Percentiles rank a stretch among this genome's conserved stretches.
phyloP scores from a whole-genome alignment of 1,284 basidiomycete species.

The Apiotrichum siamense region DNA sequence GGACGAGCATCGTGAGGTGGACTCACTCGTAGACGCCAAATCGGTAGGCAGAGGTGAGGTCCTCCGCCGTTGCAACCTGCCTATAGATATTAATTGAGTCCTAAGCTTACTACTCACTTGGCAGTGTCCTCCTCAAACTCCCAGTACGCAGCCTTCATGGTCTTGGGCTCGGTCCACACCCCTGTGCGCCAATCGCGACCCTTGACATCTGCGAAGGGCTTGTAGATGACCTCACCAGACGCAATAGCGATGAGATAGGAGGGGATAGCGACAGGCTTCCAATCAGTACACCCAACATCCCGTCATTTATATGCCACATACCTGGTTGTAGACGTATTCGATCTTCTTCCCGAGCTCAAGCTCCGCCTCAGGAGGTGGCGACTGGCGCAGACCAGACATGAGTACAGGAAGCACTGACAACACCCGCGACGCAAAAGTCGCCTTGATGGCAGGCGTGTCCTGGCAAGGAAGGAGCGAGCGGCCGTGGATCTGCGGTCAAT shows the following conservation, averaged over 20 bases:
- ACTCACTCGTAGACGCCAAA: constrained; percentile 76
- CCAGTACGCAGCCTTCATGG: constrained; percentile 72
- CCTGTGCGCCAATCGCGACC: constrained; percentile 72
- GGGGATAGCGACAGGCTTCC: constrained; percentile 72
- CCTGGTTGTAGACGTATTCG: constrained; percentile 53
- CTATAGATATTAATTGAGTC: not conserved
- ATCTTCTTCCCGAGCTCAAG: constrained; percentile 59
- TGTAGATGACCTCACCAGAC: constrained; percentile 72
- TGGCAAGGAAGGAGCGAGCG: constrained; percentile 73
- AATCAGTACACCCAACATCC: not conserved
- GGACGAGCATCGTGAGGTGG: too few species aligned
- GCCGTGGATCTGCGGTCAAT: constrained; percentile 59
- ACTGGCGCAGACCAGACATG: constrained; percentile 72
- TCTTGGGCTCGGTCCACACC: constrained; percentile 81
- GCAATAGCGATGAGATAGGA: constrained; percentile 84
- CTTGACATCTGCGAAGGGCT: constrained; percentile 56
- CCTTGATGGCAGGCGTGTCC: constrained; percentile 49
- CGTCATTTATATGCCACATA: constrained; percentile 23
- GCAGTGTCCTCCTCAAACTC: constrained; percentile 82
- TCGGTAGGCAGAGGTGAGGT: constrained; percentile 64
- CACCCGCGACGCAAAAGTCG: constrained; percentile 70
- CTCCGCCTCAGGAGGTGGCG: constrained; percentile 62
- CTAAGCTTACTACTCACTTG: constrained; percentile 51
- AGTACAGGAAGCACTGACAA: constrained; percentile 71
- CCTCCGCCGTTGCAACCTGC: constrained; percentile 63